Evolutionary conservation across 768 basidiomycete genomes (phyloP), one percentile per base, ranked within the genome.

Genomic region (Leucogyrophana mollusca): DNA sequence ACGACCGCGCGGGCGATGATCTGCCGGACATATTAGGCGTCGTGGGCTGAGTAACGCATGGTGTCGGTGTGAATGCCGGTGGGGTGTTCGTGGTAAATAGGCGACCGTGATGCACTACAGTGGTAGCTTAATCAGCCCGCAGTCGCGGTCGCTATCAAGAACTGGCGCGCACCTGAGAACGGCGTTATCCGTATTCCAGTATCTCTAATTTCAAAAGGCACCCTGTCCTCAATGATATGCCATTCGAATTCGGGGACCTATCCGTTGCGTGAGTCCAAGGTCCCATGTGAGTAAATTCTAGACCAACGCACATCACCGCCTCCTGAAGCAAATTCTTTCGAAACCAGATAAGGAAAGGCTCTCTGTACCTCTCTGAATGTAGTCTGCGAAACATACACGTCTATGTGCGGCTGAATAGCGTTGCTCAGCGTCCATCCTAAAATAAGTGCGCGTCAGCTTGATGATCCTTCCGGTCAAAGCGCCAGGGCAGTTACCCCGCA

Each of bases 221-320:
- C 71, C 14, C 74, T 74, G 51, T 90, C 81, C 34, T 82, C 76
- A 53, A 94, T 82, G 42, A 94, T 79, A 54, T 89, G 85, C 85
- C 87, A 94, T 56, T 76, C 74, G 59, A 94, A 85, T 50, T 87
- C 82, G 4, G 91, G 91, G 10, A 94, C 83, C 83, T 92, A 50
- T 22, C 32, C 32, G 38, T 33, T 37, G 21, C 22, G 32, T 53
- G 24, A 58, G 20, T 37, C 30, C 41, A 33, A 16, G 30, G 34
- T 14, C 37, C 20, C 20, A 36, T 14, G 20, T 16, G 17, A 23
- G n/a, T 37, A 25, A 20, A 3, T 34, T 30, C 30, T 21, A 14
- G 34, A 34, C 9, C 23, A 23, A 63, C 75, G 53, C 55, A 86
- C 88, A 67, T 87, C 86, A 32, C 87, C 87, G 25, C 87, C 82